Base-by-base conservation (phyloP, 108 stramenopile genomes). In the Nitzschia sp. region DNA sequence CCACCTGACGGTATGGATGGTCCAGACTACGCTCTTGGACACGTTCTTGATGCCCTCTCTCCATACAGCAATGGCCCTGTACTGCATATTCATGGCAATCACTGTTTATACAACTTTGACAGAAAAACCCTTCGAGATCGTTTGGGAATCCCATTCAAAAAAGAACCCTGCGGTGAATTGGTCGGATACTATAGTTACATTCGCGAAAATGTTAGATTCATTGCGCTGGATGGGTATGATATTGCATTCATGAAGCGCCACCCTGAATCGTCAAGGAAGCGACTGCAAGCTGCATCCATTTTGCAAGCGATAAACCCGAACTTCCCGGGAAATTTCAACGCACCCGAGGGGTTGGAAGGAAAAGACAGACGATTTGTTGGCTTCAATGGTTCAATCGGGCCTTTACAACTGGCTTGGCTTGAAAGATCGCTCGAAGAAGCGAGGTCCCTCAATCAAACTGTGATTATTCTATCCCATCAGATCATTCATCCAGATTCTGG, bases 41-140 rank as follows among this genome's bases (percentile, higher is more conserved):
- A 88, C 51, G 87, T 92, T 8, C 21, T 84, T 57, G 72, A 84
- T 39, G 85, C 91, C 8, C 50, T 89, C 24, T 69, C 81, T 17
- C 50, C 53, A 5, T 89, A 89, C 59, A 57, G 46, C 38, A 38
- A 71, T 48, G 86, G 90, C 0, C 66, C 57, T n/a, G 79, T 88
- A 19, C 20, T 91, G 37, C 93, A 94, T 60, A 79, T 88, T 1
- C 91, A 94, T 69, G 93, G 93, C 3, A 94, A 94, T 63, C 93
- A 94, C 60, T 87, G 87, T 72, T 59, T 94, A 50, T 94, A 94
- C 86, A 93, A 89, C 75, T 44, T 94, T n/a, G 75, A 82, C 51
- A 71, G 93, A 24, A 12, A 73, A 20, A 63, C 65, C 25, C 38
- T 94, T 9, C 70, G 56, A n/a, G 8, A 76, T 8, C 83, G 78